A percentile compares a stretch with the other conserved stretches of the same genome.
These are phyloP conservation scores for Dianthus caryophyllus DNA, from an alignment of 148 eudicot species.

Conservation along the genomic window DNA sequence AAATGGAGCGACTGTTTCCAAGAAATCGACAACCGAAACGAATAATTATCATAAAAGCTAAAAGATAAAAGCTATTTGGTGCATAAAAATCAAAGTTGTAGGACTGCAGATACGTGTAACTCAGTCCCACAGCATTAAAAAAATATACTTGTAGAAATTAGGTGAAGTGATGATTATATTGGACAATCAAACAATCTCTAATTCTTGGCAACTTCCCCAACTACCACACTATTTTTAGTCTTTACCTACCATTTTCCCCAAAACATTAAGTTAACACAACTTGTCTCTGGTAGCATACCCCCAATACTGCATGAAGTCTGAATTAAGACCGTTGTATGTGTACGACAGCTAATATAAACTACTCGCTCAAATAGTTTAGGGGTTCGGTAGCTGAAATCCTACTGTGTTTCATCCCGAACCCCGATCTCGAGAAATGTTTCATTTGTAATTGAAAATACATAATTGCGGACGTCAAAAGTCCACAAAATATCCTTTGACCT, in stretches of 20 bases:
- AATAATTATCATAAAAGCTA: too few relatives aligned
- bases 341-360: too few relatives aligned
- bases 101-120: neutral
- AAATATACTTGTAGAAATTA: neutral
- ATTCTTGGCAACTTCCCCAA: constrained; percentile 16
- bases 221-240: constrained; percentile 22
- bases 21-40: too few relatives aligned
- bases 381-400: too few relatives aligned
- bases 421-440: neutral
- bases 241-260: constrained; percentile 15
- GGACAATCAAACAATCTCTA: constrained; percentile 13
- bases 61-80: too few relatives aligned
- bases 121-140: neutral
- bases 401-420: neutral
- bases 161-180: constrained; percentile 11
- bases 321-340: too few relatives aligned
- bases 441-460: too few relatives aligned
- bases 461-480: neutral
- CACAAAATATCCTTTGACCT: neutral
- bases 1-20: too few relatives aligned
- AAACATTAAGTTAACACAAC: constrained; percentile 7
- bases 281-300: neutral
- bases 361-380: too few relatives aligned
- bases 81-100: too few relatives aligned
- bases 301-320: too few relatives aligned